Conservation (phyloP, 2,329 filamentous ascomycete species). For the Alternaria sp. region DNA sequence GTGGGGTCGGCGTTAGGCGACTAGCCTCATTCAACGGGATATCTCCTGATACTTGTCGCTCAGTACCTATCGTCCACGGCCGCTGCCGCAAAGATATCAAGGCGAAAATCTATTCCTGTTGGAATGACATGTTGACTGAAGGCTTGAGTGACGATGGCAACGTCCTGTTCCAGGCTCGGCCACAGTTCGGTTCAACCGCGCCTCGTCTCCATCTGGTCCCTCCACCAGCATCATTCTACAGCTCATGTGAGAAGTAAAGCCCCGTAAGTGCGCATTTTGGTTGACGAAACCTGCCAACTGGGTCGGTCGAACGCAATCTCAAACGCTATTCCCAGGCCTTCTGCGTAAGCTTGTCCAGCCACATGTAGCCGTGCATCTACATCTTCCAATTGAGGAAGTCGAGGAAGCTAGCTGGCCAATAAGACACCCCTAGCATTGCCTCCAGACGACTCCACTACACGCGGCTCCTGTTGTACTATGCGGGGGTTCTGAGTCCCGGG, state of each 20-base stretch:
- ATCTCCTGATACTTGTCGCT: conserved; percentile 36
- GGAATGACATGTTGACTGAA: background rate
- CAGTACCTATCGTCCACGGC: conserved; percentile 17
- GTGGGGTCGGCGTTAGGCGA: conserved; percentile 30
- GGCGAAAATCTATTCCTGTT: background rate
- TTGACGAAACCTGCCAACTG: conserved; percentile 16
- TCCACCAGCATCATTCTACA: conserved; percentile 10
- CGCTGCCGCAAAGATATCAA: background rate
- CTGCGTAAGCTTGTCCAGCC: conserved; percentile 21
- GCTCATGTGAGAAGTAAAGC: conserved; percentile 20
- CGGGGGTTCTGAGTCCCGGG: conserved; percentile 31
- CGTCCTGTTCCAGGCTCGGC: conserved; percentile 1
- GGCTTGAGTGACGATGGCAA: background rate
- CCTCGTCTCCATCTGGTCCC: conserved; percentile 4
- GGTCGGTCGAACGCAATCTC: conserved; percentile 37
- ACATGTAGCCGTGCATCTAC: conserved; percentile 15
- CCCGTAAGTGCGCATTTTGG: conserved; percentile 17
- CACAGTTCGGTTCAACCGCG: conserved; percentile 7
- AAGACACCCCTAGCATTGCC: background rate
- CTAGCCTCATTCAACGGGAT: conserved; percentile 24
- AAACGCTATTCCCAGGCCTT: conserved; percentile 17
- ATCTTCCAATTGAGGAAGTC: conserved; percentile 8
- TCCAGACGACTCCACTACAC: conserved; percentile 22
- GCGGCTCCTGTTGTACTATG: conserved; percentile 34
- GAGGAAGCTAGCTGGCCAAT: conserved; percentile 17